Percentiles rank a stretch among this genome's conserved stretches.
Evolutionary conservation across 768 basidiomycete species (phyloP).

Genomic region (Fomitopsis serialis): DNA sequence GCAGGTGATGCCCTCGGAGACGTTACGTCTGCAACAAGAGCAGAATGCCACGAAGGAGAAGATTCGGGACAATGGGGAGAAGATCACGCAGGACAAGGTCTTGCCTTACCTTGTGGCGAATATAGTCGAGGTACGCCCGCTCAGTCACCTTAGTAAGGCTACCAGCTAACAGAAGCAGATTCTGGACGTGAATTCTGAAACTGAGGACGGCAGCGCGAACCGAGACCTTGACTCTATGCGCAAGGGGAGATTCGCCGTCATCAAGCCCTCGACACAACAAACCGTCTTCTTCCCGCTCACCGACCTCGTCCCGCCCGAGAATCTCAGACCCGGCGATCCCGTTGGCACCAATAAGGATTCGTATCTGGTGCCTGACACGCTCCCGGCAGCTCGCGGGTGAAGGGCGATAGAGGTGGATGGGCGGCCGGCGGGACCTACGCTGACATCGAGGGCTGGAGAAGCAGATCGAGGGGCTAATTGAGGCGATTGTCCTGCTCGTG

Average conservation of each 20-base stretch:
- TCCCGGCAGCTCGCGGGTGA: constrained; percentile 94
- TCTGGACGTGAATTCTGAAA: constrained; percentile 89
- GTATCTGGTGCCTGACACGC: constrained; percentile 90
- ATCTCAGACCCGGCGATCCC: constrained; percentile 87
- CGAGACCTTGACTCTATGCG: constrained; percentile 94
- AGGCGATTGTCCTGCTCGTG: constrained; percentile 98
- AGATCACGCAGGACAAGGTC: constrained; percentile 99
- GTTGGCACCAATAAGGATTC: constrained; percentile 99
- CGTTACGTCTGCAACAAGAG: constrained; percentile 86
- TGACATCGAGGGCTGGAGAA: constrained; percentile 96
- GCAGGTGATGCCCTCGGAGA: constrained; percentile 98
- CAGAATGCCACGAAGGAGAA: constrained; percentile 97
- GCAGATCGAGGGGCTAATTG: constrained; percentile 97
- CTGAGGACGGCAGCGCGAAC: constrained; percentile 92
- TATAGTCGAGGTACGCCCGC: constrained; percentile 76
- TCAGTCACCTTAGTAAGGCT: not conserved
- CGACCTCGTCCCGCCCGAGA: constrained; percentile 90
- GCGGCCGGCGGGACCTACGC: constrained; percentile 93
- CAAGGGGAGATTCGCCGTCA: constrained; percentile 96
- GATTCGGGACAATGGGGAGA: constrained; percentile 96
- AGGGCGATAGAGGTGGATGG: constrained; percentile 99
- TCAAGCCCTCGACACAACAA: constrained; percentile 98
- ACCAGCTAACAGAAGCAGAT: constrained; percentile 48
- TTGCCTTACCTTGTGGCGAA: constrained; percentile 97
- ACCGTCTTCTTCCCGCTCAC: constrained; percentile 98